Evolutionary conservation across 306 rosid species (phyloP).

Genomic region (Vigna trinervia): DNA sequence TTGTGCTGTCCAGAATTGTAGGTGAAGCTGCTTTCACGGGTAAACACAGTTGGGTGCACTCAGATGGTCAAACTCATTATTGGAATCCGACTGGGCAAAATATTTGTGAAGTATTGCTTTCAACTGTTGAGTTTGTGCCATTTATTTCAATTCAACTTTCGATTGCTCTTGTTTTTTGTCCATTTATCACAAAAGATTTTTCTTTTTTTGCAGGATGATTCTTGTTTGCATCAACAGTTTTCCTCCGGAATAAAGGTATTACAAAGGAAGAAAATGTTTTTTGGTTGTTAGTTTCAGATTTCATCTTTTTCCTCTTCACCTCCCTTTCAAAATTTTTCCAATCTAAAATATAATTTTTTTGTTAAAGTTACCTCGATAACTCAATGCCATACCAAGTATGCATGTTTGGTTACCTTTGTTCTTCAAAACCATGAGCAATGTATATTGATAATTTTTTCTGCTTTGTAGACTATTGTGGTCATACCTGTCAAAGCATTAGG

Average conservation of each 20-base stretch:
- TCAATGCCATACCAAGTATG: neutral
- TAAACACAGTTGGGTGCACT: constrained; percentile 70
- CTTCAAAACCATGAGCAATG: constrained; percentile 26
- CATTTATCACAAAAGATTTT: constrained; percentile 14
- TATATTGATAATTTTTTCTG: constrained; percentile 44
- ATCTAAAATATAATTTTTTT: constrained; percentile 10
- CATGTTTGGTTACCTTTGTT: constrained; percentile 19
- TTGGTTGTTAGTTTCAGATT: neutral
- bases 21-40: constrained; percentile 83
- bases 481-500: constrained; percentile 68
- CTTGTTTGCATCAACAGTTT: constrained; percentile 60
- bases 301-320: neutral
- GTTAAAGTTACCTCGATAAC: constrained; percentile 16
- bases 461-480: constrained; percentile 73
- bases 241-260: constrained; percentile 83
- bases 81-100: constrained; percentile 46
- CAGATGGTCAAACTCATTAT: constrained; percentile 52
- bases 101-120: constrained; percentile 53
- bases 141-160: constrained; percentile 1
- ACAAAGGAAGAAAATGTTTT: constrained; percentile 28
- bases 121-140: constrained; percentile 1
- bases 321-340: neutral
- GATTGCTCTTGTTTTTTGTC: constrained; percentile 14
- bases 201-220: constrained; percentile 55
- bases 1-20: constrained; percentile 57